Evolutionary conservation across 768 basidiomycete genomes (phyloP).

Genomic region (Rhizopogon rudus): DNA sequence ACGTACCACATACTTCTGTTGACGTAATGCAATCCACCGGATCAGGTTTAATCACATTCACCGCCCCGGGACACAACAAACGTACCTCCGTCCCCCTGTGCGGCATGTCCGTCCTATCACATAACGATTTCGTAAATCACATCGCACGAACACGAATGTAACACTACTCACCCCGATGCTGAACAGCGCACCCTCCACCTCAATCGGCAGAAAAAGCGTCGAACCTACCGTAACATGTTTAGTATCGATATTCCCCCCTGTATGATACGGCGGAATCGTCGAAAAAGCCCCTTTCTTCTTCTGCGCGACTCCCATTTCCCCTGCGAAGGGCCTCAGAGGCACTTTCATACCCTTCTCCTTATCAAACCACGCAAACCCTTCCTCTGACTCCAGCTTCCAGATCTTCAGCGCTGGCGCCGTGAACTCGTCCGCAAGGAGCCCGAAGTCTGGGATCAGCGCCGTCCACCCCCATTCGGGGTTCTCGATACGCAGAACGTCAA

Average conservation of each 20-base stretch:
- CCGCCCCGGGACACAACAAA: neutral
- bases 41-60: neutral
- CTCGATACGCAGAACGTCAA: conserved; percentile 50
- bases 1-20: conserved; percentile 56
- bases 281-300: conserved; percentile 47
- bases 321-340: conserved; percentile 53
- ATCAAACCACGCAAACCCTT: conserved; percentile 48
- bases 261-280: conserved; percentile 58
- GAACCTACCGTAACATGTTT: conserved; percentile 50
- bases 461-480: conserved; percentile 64
- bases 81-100: conserved; percentile 62
- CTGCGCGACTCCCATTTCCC: conserved; percentile 60
- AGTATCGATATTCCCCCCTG: conserved; percentile 61
- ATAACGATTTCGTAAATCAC: neutral
- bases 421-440: conserved; percentile 52
- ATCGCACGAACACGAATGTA: neutral
- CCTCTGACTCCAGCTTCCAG: conserved; percentile 40
- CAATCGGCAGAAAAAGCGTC: conserved; percentile 53
- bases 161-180: conserved; percentile 47
- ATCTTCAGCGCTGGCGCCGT: conserved; percentile 47
- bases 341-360: conserved; percentile 42
- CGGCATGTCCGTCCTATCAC: conserved; percentile 59
- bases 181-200: conserved; percentile 56
- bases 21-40: neutral
- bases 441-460: conserved; percentile 54